A percentile compares a stretch with the other conserved stretches of the same genome.
These are phyloP conservation scores for Yarrowia sp. DNA, from an alignment of 805 yeast genomes.

Conservation along the genomic window DNA sequence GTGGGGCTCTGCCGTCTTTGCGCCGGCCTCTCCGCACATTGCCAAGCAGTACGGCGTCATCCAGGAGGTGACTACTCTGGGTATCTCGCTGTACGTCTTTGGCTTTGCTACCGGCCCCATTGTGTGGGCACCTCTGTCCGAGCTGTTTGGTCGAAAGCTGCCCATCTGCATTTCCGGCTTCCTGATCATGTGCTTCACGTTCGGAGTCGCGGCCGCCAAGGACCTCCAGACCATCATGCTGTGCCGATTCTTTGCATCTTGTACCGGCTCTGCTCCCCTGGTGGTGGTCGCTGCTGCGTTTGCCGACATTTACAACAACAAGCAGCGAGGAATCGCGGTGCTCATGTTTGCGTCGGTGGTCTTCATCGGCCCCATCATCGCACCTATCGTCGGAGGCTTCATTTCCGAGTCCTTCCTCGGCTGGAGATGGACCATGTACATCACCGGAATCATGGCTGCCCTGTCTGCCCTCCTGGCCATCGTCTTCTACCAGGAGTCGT, in stretches of 20 bases:
- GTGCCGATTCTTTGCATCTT: constrained; percentile 80
- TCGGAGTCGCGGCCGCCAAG: constrained; percentile 79
- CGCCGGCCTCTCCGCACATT: constrained; percentile 63
- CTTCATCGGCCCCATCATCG: constrained; percentile 79
- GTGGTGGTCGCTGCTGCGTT: constrained; percentile 87
- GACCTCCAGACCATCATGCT: constrained; percentile 78
- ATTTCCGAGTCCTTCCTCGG: constrained; percentile 66
- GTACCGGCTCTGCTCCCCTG: constrained; percentile 82
- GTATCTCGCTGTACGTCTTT: constrained; percentile 81
- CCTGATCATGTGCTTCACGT: constrained; percentile 65
- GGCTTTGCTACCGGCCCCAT: constrained; percentile 96
- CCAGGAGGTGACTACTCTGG: constrained; percentile 71
- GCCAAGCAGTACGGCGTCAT: constrained; percentile 65
- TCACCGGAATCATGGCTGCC: constrained; percentile 66
- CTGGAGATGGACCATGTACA: constrained; percentile 85
- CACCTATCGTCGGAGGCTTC: constrained; percentile 81
- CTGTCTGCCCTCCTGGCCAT: constrained; percentile 52
- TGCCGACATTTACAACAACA: constrained; percentile 77
- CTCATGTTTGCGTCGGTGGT: constrained; percentile 74
- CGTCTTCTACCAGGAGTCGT: constrained; percentile 67
- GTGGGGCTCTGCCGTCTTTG: constrained; percentile 84
- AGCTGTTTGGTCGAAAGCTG: constrained; percentile 71
- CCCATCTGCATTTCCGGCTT: constrained; percentile 65
- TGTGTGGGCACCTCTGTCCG: constrained; percentile 89
- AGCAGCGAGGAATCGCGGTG: constrained; percentile 76